Conservation (phyloP, 78 protist genomes). For the Dictyostelium capitatum region DNA sequence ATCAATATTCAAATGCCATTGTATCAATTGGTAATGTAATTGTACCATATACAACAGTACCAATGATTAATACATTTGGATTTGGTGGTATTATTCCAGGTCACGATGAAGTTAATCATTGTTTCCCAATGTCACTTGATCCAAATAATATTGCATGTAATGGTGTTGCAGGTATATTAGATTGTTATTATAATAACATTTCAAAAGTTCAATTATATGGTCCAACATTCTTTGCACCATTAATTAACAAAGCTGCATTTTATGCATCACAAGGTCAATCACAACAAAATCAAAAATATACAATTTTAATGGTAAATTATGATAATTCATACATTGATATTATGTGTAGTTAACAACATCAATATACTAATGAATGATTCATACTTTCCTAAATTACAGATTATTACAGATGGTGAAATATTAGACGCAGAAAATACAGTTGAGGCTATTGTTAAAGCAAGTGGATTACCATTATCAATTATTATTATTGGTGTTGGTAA, state of each 20-base stretch:
- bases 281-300: conserved; percentile 70
- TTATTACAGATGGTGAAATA: conserved; percentile 94
- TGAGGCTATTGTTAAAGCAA: conserved; percentile 54
- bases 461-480: conserved; percentile 87
- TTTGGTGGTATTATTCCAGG: conserved; percentile 90
- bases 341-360: no score
- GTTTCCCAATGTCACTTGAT: conserved; percentile 76
- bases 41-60: conserved; percentile 12
- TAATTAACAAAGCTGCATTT: conserved; percentile 29
- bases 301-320: conserved; percentile 78
- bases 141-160: background rate
- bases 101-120: conserved; percentile 55
- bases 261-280: background rate
- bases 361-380: no score
- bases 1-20: conserved; percentile 80
- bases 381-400: no score
- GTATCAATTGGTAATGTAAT: conserved; percentile 42
- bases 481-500: conserved; percentile 93
- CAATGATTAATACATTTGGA: conserved; percentile 86
- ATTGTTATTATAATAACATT: conserved; percentile 55
- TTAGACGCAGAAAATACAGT: conserved; percentile 89
- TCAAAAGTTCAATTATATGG: conserved; percentile 65
- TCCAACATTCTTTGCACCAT: conserved; percentile 87
- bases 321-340: background rate
- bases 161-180: conserved; percentile 80